Conservation (phyloP, 257 asterid genomes). For the Capsicum pubescens region DNA sequence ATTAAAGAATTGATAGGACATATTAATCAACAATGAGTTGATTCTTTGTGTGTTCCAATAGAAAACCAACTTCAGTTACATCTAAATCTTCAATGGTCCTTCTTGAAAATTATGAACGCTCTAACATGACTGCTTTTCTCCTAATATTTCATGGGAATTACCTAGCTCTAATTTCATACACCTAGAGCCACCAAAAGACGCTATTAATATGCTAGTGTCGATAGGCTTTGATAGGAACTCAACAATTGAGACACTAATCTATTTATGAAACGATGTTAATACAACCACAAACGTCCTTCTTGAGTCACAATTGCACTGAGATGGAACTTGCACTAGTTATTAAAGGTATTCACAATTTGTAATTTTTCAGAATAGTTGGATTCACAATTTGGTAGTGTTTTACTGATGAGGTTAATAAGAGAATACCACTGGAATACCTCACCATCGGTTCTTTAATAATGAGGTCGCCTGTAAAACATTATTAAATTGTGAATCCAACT, state of each 20-base stretch:
- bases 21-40: conserved; percentile 12
- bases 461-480: too few relatives aligned
- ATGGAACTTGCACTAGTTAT: not conserved
- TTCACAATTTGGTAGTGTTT: not conserved
- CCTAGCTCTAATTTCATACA: conserved; percentile 52
- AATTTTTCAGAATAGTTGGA: conserved; percentile 4
- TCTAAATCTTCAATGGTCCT: not conserved
- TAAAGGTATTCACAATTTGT: not conserved
- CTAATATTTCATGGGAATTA: conserved; percentile 55
- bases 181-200: conserved; percentile 80
- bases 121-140: not conserved
- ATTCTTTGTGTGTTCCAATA: conserved; percentile 9
- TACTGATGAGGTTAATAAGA: too few relatives aligned
- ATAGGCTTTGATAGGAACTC: conserved; percentile 94
- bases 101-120: not conserved
- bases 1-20: not conserved
- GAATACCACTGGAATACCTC: too few relatives aligned
- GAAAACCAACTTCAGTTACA: conserved; percentile 22
- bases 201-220: conserved; percentile 68
- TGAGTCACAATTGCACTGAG: conserved; percentile 67
- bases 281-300: conserved; percentile 94
- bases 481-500: not conserved
- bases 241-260: conserved; percentile 89
- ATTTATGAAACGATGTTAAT: conserved; percentile 77
- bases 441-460: too few relatives aligned